Percentiles rank a stretch among this genome's conserved stretches.
These are phyloP conservation scores for Pseudoneurospora amorphoporcata DNA, from an alignment of 495 filamentous ascomycete species.

Conservation along the genomic window DNA sequence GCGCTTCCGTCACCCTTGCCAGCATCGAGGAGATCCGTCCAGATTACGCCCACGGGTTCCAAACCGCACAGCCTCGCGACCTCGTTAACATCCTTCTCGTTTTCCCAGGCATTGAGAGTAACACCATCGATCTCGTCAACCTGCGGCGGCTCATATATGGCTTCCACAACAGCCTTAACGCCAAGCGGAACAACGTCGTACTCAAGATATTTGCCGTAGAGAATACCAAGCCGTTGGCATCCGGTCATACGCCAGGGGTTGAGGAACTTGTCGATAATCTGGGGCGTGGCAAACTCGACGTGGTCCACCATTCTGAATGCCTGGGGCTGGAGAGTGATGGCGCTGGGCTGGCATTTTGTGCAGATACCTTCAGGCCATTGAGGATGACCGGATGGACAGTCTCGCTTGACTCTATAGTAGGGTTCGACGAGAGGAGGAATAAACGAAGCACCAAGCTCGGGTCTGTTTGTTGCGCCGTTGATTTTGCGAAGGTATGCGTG, in stretches of 20 bases:
- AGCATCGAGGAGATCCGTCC: conserved; percentile 83
- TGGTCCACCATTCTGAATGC: conserved; percentile 97
- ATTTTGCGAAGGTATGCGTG: conserved; percentile 90
- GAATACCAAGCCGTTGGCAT: conserved; percentile 73
- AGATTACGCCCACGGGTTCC: conserved; percentile 87
- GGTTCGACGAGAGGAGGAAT: conserved; percentile 94
- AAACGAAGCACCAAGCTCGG: conserved; percentile 80
- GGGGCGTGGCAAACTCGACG: conserved; percentile 82
- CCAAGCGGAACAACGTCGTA: conserved; percentile 90
- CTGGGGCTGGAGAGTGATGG: conserved; percentile 90
- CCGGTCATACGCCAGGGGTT: conserved; percentile 81
- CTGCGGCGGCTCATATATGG: conserved; percentile 95
- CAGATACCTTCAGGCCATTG: conserved; percentile 97
- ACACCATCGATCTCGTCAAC: conserved; percentile 84
- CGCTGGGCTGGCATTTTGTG: conserved; percentile 95
- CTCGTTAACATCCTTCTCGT: conserved; percentile 72
- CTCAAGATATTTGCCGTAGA: conserved; percentile 86
- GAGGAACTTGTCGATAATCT: conserved; percentile 75
- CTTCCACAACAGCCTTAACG: conserved; percentile 93
- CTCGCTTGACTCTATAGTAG: conserved; percentile 75
- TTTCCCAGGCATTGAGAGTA: conserved; percentile 77
- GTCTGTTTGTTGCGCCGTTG: conserved; percentile 92
- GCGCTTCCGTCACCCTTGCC: conserved; percentile 71
- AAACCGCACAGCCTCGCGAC: conserved; percentile 78
- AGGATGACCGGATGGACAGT: conserved; percentile 89